These are phyloP conservation scores for Tuber indicum DNA, from an alignment of 495 filamentous ascomycete genomes.

Conservation along the genomic window DNA sequence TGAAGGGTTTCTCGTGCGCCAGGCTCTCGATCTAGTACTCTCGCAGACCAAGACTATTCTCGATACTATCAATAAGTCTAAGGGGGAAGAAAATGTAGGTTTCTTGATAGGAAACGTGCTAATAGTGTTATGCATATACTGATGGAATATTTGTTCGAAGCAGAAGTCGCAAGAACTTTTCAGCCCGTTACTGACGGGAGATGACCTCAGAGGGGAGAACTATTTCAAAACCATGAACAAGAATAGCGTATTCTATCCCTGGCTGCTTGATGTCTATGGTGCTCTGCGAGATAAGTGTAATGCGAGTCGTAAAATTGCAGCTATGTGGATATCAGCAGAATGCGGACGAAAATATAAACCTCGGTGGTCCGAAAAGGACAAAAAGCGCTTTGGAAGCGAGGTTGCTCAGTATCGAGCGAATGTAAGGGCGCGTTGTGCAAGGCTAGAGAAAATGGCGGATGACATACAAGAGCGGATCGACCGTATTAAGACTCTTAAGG, in stretches of 20 bases:
- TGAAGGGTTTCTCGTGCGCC: not conserved
- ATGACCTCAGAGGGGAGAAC: not conserved
- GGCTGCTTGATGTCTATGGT: not conserved
- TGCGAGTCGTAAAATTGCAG: not conserved
- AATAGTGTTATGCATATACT: not conserved
- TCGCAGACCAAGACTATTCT: not conserved
- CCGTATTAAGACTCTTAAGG: not conserved
- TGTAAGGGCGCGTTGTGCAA: not conserved
- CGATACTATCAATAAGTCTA: not conserved
- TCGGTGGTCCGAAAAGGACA: not conserved
- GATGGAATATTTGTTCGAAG: not conserved
- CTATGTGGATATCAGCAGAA: not conserved
- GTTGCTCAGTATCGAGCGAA: not conserved
- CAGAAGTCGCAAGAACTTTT: not conserved
- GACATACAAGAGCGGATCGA: not conserved
- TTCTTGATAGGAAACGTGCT: not conserved
- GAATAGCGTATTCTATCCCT: not conserved
- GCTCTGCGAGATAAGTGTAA: not conserved
- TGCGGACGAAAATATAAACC: not conserved
- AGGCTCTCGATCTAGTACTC: not conserved
- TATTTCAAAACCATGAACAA: constrained; percentile 7
- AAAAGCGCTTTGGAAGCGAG: not conserved
- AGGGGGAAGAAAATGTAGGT: not conserved
- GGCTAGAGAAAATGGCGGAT: not conserved
- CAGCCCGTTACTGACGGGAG: not conserved